phyloP scores from a whole-genome alignment of 2,329 filamentous ascomycete genomes.

The Coniella vitis region DNA sequence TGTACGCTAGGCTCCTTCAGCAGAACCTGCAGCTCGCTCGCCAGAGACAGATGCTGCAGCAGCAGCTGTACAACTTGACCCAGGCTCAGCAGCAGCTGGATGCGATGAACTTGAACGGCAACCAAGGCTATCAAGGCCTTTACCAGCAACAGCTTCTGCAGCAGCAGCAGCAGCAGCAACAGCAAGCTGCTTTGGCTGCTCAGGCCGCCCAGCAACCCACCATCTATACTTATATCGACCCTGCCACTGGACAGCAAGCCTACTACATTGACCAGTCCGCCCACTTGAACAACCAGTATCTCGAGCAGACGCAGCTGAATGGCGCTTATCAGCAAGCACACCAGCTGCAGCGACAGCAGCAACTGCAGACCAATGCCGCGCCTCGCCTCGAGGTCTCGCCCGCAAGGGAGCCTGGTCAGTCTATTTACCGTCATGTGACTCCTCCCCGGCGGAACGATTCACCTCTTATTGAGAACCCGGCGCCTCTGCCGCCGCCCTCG shows the following conservation, averaged over 20 bases:
- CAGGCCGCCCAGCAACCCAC: conserved; percentile 61
- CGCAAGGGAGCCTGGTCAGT: conserved; percentile 54
- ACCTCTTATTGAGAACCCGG: conserved; percentile 49
- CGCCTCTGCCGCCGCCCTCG: conserved; percentile 76
- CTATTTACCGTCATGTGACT: conserved; percentile 54
- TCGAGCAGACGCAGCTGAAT: conserved; percentile 18
- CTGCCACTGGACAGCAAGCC: conserved; percentile 74
- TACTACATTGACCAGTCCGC: conserved; percentile 69
- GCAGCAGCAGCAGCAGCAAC: conserved; percentile 41
- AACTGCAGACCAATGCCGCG: conserved; percentile 45
- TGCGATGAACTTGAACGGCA: conserved; percentile 61
- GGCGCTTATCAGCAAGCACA: conserved; percentile 38
- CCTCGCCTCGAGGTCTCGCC: conserved; percentile 80
- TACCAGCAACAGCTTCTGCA: conserved; percentile 35
- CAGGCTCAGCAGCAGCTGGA: conserved; percentile 78
- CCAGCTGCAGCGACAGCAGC: conserved; percentile 26
- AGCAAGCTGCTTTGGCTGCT: conserved; percentile 60
- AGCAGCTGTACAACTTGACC: conserved; percentile 81
- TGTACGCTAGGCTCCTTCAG: conserved; percentile 83
- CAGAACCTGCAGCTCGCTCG: conserved; percentile 90
- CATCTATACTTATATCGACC: conserved; percentile 78
- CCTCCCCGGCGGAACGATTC: conserved; percentile 62
- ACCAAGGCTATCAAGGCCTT: conserved; percentile 57
- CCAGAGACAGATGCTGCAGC: conserved; percentile 90
- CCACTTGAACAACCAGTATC: conserved; percentile 26